Evolutionary conservation across 257 asterid genomes (phyloP).

Genomic region (Nicotiana sylvestris): DNA sequence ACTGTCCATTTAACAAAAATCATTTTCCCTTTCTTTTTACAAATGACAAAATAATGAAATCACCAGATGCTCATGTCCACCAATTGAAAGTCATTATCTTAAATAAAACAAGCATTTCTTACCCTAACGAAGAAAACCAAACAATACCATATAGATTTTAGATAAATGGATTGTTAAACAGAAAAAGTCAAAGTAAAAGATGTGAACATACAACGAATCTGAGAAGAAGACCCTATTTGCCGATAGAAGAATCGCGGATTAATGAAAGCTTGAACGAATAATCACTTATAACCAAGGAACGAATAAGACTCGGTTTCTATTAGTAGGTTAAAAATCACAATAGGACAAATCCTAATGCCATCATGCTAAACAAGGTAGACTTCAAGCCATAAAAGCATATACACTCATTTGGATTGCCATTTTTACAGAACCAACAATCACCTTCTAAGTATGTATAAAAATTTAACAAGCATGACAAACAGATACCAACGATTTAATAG

Average conservation of each 20-base stretch:
- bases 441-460: no score
- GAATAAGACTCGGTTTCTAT: no score
- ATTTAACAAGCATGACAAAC: no score
- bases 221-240: conserved; percentile 53
- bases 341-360: no score
- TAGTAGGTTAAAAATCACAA: no score
- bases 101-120: background rate
- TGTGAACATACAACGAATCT: conserved; percentile 43
- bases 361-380: no score
- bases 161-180: background rate
- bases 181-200: background rate
- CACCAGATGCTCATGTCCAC: background rate
- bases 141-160: background rate
- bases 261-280: conserved; percentile 48
- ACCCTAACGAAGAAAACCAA: background rate
- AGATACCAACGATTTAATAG: no score
- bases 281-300: conserved; percentile 9
- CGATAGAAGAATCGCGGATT: conserved; percentile 54
- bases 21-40: no score
- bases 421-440: no score
- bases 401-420: no score
- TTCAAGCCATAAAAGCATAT: no score
- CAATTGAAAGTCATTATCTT: background rate
- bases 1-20: no score
- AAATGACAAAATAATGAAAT: background rate